phyloP scores from a whole-genome alignment of 139 green algal genomes.

The Coelastrella sp. region DNA sequence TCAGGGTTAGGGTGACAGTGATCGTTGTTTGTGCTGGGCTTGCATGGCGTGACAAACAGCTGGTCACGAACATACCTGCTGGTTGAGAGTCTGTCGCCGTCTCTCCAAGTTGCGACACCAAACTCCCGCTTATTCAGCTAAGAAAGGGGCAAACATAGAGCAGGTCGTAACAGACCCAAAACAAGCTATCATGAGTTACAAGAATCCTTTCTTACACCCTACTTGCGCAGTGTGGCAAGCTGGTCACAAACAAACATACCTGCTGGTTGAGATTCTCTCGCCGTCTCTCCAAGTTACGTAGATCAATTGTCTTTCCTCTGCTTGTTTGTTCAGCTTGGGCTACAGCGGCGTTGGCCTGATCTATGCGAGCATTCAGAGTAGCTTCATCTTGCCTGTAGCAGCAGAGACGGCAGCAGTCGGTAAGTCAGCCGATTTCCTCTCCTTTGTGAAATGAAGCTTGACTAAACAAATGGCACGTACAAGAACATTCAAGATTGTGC shows the following conservation, averaged over 20 bases:
- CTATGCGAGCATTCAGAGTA: neutral
- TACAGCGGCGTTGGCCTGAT: slow-evolving; percentile 32
- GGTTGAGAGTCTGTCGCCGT: too few species aligned
- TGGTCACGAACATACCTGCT: neutral
- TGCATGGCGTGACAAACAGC: neutral
- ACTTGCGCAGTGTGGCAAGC: neutral
- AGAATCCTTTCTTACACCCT: neutral
- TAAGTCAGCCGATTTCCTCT: too few species aligned
- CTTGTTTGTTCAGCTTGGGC: neutral
- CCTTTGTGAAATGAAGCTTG: too few species aligned
- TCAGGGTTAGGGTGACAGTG: too few species aligned
- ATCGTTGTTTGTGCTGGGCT: neutral
- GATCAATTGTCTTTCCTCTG: neutral
- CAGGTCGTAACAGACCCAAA: too few species aligned
- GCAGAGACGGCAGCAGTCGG: neutral
- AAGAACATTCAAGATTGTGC: too few species aligned
- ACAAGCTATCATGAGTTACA: too few species aligned
- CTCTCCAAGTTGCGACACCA: too few species aligned
- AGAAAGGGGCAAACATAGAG: too few species aligned
- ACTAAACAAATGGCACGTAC: too few species aligned
- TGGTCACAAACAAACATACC: neutral
- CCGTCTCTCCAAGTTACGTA: neutral
- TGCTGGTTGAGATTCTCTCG: slow-evolving; percentile 36
- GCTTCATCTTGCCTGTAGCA: slow-evolving; percentile 24
- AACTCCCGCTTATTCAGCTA: too few species aligned